phyloP scores from a whole-genome alignment of 179 eudicot genomes.

The Amaranthus tricolor region DNA sequence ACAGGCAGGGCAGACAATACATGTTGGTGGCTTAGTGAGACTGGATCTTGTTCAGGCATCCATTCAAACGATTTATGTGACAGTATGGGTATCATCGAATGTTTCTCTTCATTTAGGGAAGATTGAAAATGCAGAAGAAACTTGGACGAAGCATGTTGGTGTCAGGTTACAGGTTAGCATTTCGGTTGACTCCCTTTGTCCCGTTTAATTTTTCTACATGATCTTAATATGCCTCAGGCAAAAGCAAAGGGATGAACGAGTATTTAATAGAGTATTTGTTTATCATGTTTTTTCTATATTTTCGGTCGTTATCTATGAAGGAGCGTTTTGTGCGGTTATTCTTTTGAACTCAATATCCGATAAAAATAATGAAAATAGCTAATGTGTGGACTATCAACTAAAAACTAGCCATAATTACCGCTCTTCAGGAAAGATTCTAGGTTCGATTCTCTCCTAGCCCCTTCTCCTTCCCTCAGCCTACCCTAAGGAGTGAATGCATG shows the following conservation, averaged over 20 bases:
- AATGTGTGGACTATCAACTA: constrained; percentile 3
- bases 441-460: too few relatives aligned
- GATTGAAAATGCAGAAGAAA: constrained; percentile 86
- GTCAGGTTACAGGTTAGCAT: constrained; percentile 73
- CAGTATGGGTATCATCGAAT: constrained; percentile 77
- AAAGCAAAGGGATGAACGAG: too few relatives aligned
- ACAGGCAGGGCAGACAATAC: constrained; percentile 84
- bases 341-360: background rate
- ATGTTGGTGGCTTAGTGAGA: constrained; percentile 83
- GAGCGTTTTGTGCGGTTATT: background rate
- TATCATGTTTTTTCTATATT: too few relatives aligned
- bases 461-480: too few relatives aligned
- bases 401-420: too few relatives aligned
- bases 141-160: constrained; percentile 79
- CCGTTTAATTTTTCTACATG: background rate
- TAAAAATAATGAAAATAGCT: background rate
- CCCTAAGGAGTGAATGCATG: too few relatives aligned
- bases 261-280: too few relatives aligned
- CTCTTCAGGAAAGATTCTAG: too few relatives aligned
- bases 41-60: constrained; percentile 75
- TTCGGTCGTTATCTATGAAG: too few relatives aligned
- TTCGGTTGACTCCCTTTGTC: background rate
- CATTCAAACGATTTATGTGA: constrained; percentile 80
- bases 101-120: constrained; percentile 90
- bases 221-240: background rate